phyloP scores from a whole-genome alignment of 495 filamentous ascomycete genomes.

The Penicillium taxi region DNA sequence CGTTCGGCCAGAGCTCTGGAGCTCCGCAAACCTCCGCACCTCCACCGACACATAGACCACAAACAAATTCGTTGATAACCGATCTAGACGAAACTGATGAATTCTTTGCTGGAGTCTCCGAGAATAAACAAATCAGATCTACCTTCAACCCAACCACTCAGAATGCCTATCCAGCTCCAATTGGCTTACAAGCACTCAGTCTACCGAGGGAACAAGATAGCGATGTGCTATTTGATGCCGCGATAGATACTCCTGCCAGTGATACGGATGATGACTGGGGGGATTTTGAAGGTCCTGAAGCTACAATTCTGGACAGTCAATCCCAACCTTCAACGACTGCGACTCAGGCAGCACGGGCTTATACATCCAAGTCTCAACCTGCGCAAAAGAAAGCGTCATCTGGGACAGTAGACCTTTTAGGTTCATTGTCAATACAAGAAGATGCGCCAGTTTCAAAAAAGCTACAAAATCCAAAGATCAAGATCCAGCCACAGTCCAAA shows the following conservation, averaged over 20 bases:
- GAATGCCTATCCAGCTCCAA: constrained; percentile 2
- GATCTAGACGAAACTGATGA: constrained; percentile 19
- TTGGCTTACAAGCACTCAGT: constrained; percentile 11
- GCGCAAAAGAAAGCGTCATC: background rate
- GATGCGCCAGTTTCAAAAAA: constrained; percentile 1
- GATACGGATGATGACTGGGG: constrained; percentile 65
- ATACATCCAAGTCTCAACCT: background rate
- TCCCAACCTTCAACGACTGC: constrained; percentile 3
- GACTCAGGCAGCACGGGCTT: background rate
- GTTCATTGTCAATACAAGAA: constrained; percentile 21
- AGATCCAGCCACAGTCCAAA: background rate
- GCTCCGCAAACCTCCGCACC: constrained; percentile 10
- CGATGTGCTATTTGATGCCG: constrained; percentile 42
- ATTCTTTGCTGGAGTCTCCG: constrained; percentile 9
- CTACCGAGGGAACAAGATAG: constrained; percentile 19
- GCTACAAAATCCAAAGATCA: background rate
- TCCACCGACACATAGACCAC: constrained; percentile 8
- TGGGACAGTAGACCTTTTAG: constrained; percentile 16
- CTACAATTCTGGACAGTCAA: constrained; percentile 50
- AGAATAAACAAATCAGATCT: constrained; percentile 1
- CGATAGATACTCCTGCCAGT: constrained; percentile 24
- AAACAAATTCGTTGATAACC: constrained; percentile 19
- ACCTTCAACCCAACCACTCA: constrained; percentile 3
- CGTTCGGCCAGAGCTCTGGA: constrained; percentile 46
- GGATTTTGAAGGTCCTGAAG: constrained; percentile 57